Evolutionary conservation across 768 basidiomycete species (phyloP).

Genomic region (Collybia nuda): DNA sequence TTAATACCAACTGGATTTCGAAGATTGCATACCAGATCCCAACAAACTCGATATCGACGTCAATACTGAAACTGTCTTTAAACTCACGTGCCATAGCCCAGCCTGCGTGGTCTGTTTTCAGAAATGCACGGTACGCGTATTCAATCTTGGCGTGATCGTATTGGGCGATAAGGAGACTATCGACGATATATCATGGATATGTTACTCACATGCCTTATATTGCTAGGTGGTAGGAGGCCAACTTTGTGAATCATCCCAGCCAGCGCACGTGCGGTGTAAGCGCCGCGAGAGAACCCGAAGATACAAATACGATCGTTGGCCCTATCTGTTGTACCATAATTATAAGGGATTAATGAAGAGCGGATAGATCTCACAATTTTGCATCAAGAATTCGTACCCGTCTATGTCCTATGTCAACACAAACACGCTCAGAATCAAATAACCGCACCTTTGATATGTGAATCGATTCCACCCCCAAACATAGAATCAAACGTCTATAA

Average conservation of each 20-base stretch:
- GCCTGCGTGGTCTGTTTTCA: slow-evolving; percentile 44
- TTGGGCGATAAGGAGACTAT: too few species aligned
- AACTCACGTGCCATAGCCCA: slow-evolving; percentile 51
- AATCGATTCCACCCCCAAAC: slow-evolving; percentile 47
- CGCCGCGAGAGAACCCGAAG: slow-evolving; percentile 66
- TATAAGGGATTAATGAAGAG: neutral
- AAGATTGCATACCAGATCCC: slow-evolving; percentile 47
- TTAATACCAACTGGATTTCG: neutral
- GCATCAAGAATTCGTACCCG: slow-evolving; percentile 62
- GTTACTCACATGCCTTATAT: too few species aligned
- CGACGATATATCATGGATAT: too few species aligned
- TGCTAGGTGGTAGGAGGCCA: slow-evolving; percentile 33
- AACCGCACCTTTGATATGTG: slow-evolving; percentile 46
- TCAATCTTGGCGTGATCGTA: too few species aligned
- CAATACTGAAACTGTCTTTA: slow-evolving; percentile 53
- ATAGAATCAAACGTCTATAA: slow-evolving; percentile 44
- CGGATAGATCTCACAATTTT: slow-evolving; percentile 38
- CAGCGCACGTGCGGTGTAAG: slow-evolving; percentile 54
- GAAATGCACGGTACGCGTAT: slow-evolving; percentile 65
- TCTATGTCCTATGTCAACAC: slow-evolving; percentile 21
- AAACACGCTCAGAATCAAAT: neutral
- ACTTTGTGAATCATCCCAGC: slow-evolving; percentile 56
- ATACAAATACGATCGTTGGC: slow-evolving; percentile 61
- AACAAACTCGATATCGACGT: slow-evolving; percentile 56
- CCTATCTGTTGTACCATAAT: slow-evolving; percentile 28